Percentiles rank a stretch among this genome's conserved stretches.
These are phyloP conservation scores for Mangifera indica DNA, from an alignment of 345 rosid species.

Conservation along the genomic window DNA sequence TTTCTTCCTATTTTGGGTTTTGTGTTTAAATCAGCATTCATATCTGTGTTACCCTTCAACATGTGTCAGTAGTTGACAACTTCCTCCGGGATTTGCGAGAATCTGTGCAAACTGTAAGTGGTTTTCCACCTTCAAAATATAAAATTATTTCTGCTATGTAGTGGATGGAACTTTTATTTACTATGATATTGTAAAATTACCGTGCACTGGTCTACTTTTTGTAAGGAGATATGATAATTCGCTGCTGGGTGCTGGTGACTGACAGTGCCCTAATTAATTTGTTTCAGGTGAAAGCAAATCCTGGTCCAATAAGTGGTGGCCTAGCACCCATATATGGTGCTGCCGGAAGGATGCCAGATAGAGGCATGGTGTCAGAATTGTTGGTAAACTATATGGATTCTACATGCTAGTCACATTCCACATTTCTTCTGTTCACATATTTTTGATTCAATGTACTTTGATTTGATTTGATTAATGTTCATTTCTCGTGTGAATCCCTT, in stretches of 20 bases:
- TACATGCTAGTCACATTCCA: constrained; percentile 44
- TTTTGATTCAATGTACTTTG: background rate
- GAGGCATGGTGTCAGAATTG: constrained; percentile 82
- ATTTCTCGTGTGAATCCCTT: background rate
- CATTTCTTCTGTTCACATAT: constrained; percentile 3
- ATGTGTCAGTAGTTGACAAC: constrained; percentile 52
- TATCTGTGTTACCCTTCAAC: constrained; percentile 87
- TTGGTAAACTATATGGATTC: constrained; percentile 82
- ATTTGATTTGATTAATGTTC: background rate
- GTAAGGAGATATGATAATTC: background rate
- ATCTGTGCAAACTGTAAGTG: constrained; percentile 72
- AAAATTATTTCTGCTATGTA: background rate
- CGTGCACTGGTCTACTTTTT: background rate
- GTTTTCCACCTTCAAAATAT: background rate
- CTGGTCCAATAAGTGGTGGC: constrained; percentile 84
- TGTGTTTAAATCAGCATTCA: constrained; percentile 63
- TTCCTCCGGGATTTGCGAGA: constrained; percentile 73
- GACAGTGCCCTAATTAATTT: background rate
- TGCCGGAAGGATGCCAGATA: constrained; percentile 80
- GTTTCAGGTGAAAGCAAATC: constrained; percentile 70
- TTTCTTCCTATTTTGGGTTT: background rate
- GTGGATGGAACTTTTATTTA: background rate
- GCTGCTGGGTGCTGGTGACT: background rate
- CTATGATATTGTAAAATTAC: background rate
- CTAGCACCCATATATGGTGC: constrained; percentile 94